Evolutionary conservation across 1,139 yeast species (phyloP), one percentile per base, ranked within the genome.

Genomic region (Yamadazyma jaroonii): DNA sequence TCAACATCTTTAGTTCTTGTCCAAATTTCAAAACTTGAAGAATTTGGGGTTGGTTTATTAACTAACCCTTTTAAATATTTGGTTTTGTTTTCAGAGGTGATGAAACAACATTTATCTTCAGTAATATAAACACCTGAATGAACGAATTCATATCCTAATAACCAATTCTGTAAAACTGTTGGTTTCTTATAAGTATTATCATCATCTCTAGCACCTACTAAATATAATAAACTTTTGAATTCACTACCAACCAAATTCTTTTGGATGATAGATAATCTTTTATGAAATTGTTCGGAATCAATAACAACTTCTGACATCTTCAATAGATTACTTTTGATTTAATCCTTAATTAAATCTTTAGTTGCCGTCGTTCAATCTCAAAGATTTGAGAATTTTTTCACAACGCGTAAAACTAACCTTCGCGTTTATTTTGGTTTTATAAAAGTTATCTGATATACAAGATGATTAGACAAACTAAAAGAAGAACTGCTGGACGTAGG

Each of bases 111-210:
- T 50, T 79, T 79, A 32, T 76, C 76, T 39, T 75, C 72, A 5
- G 86, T 77, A 43, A 90, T 66, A 37, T 75, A 79, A 42, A 92
- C 63, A 31, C 81, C 82, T 1, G 97, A 89, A 40, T 95, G 94
- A 15, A 96, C 95, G 56, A 92, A 90, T 57, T 94, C 97, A 57
- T 90, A 92, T 6, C 97, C 97, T 42, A 92, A 67, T 42, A 92
- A 68, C 97, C 97, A 92, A 35, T 84, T 84, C 58, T 90, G 97
- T 34, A 90, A 63, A 35, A 86, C 85, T 0, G 96, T 83, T 9
- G 96, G 84, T 61, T 88, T 88, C 56, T 86, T 88, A 62, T 88
- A 90, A 32, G 96, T 95, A 57, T 89, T 86, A 45, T 84, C 92
- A 41, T 86, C 94, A 54, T 86, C 89, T 30, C 85, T 71, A 9